Percentiles rank a stretch among this genome's conserved stretches.
Conservation (phyloP, 2,329 filamentous ascomycete species). For the Clarireedia monteithiana region DNA sequence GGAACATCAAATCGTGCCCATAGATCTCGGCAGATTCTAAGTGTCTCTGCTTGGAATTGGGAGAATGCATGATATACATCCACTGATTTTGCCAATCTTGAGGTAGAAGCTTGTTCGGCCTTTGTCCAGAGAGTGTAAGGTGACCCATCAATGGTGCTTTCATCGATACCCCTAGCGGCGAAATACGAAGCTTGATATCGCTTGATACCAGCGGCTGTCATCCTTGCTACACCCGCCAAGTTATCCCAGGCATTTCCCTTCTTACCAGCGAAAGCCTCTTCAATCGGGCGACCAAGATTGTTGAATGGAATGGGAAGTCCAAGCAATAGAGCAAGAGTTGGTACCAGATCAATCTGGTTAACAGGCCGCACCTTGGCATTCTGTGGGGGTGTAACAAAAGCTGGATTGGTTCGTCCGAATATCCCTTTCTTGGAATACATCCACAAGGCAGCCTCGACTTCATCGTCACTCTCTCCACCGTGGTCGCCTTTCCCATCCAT, state of each 20-base stretch:
- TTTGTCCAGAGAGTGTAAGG: slow-evolving; percentile 51
- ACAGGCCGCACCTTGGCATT: slow-evolving; percentile 71
- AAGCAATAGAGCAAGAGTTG: slow-evolving; percentile 78
- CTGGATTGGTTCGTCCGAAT: slow-evolving; percentile 69
- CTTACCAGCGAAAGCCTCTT: slow-evolving; percentile 78
- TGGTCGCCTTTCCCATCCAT: slow-evolving; percentile 98
- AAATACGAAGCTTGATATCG: slow-evolving; percentile 84
- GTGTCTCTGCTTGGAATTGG: slow-evolving; percentile 69
- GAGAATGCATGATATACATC: slow-evolving; percentile 52
- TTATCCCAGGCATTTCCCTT: slow-evolving; percentile 67
- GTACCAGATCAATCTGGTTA: slow-evolving; percentile 90
- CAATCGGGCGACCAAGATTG: slow-evolving; percentile 85
- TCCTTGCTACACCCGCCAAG: slow-evolving; percentile 66
- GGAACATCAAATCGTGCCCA: slow-evolving; percentile 90
- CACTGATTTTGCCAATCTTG: slow-evolving; percentile 32
- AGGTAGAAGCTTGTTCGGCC: slow-evolving; percentile 32
- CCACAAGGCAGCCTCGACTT: slow-evolving; percentile 91
- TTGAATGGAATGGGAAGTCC: slow-evolving; percentile 95
- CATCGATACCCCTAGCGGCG: slow-evolving; percentile 58
- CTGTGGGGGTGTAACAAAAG: slow-evolving; percentile 49
- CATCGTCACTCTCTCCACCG: slow-evolving; percentile 95
- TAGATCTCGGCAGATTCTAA: slow-evolving; percentile 70
- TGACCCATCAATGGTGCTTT: slow-evolving; percentile 45
- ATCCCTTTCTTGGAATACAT: slow-evolving; percentile 89
- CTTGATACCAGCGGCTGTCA: slow-evolving; percentile 79